Evolutionary conservation across 768 basidiomycete genomes (phyloP).

Genomic region (Daedaleopsis sinensis): DNA sequence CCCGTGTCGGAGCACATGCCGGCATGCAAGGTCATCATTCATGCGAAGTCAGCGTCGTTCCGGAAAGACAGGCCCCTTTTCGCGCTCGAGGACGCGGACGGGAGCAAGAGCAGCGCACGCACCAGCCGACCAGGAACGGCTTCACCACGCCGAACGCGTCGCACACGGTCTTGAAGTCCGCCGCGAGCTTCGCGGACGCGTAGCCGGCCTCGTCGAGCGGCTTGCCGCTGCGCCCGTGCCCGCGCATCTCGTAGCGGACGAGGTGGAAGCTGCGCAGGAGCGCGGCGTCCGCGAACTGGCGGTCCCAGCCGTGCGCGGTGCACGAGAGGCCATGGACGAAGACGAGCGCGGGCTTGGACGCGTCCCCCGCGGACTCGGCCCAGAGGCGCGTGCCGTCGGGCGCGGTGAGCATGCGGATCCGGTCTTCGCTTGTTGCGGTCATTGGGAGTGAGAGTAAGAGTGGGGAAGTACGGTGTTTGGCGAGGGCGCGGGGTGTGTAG

Average conservation of each 20-base stretch:
- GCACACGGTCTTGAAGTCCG: constrained; percentile 33
- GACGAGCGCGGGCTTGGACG: constrained; percentile 40
- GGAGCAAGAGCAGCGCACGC: constrained; percentile 2
- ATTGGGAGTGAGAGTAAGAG: background rate
- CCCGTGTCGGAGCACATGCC: too few species aligned
- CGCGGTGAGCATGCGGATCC: constrained; percentile 29
- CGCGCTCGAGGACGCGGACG: too few species aligned
- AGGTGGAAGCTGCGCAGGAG: constrained; percentile 35
- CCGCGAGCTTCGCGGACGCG: constrained; percentile 26
- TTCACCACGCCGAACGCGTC: constrained; percentile 27
- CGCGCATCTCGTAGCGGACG: constrained; percentile 37
- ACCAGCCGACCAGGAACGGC: constrained; percentile 30
- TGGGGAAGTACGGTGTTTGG: background rate
- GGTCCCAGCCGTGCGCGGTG: constrained; percentile 40
- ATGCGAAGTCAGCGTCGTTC: too few species aligned
- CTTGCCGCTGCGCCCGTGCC: constrained; percentile 33
- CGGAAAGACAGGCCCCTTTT: too few species aligned
- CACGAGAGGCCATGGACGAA: constrained; percentile 46
- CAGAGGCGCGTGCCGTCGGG: constrained; percentile 44
- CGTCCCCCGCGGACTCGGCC: constrained; percentile 43
- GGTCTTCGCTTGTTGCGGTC: background rate
- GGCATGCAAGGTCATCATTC: background rate
- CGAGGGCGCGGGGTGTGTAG: too few species aligned
- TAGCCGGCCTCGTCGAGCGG: constrained; percentile 27
- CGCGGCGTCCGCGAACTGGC: constrained; percentile 37